These are phyloP conservation scores for Canariomyces notabilis DNA, from an alignment of 2,329 filamentous ascomycete genomes.

Conservation along the genomic window DNA sequence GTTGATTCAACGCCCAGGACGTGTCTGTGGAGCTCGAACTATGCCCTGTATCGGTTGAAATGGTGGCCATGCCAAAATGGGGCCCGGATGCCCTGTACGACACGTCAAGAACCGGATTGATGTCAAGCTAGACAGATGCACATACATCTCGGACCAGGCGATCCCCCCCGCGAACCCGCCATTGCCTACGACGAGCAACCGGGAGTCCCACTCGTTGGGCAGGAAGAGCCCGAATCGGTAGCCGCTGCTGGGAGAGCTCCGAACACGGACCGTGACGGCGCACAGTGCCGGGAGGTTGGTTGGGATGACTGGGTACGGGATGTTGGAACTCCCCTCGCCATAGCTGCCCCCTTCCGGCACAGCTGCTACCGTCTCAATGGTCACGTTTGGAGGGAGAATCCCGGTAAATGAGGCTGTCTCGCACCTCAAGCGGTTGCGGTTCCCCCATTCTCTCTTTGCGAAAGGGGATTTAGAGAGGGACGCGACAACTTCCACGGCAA, in stretches of 20 bases:
- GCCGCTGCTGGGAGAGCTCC: constrained; percentile 28
- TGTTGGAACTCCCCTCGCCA: constrained; percentile 33
- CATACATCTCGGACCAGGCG: constrained; percentile 30
- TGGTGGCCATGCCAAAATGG: constrained; percentile 38
- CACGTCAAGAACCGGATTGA: background rate
- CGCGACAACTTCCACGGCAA: background rate
- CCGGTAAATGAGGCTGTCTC: constrained; percentile 8
- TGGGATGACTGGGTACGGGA: constrained; percentile 33
- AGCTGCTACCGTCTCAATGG: constrained; percentile 18
- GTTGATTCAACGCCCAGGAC: constrained; percentile 36
- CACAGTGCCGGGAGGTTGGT: constrained; percentile 36
- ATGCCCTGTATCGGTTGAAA: constrained; percentile 43
- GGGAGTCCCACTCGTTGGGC: constrained; percentile 32
- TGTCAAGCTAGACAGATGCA: background rate
- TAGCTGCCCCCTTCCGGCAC: constrained; percentile 29
- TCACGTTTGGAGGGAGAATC: constrained; percentile 12
- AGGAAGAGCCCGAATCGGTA: constrained; percentile 38
- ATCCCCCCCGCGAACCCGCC: constrained; percentile 35
- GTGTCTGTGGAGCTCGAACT: constrained; percentile 28
- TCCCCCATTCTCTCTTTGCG: no score
- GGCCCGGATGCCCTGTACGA: constrained; percentile 23
- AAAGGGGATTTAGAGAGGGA: background rate
- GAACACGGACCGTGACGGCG: constrained; percentile 33
- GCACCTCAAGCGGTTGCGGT: constrained; percentile 1
- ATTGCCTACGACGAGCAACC: constrained; percentile 36